phyloP scores from a whole-genome alignment of 495 filamentous ascomycete genomes.

The Penicillium samsonianum region DNA sequence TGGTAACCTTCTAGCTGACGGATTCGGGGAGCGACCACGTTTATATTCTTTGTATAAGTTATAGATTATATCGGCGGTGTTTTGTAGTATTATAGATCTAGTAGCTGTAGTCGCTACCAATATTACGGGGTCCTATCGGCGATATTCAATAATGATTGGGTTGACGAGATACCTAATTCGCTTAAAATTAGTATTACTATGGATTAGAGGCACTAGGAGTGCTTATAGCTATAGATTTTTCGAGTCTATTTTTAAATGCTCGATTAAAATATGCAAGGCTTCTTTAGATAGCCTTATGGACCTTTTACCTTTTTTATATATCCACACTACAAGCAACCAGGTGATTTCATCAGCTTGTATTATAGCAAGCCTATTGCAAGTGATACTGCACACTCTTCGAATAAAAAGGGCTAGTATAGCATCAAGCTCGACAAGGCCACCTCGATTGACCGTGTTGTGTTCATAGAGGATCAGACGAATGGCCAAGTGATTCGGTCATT shows the following conservation, averaged over 20 bases:
- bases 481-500: slow-evolving; percentile 17
- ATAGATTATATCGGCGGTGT: slow-evolving; percentile 34
- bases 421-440: slow-evolving; percentile 14
- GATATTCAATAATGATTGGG: slow-evolving; percentile 38
- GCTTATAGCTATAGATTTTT: slow-evolving; percentile 55
- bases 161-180: slow-evolving; percentile 31
- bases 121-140: slow-evolving; percentile 42
- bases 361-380: slow-evolving; percentile 7
- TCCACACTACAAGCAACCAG: slow-evolving; percentile 13
- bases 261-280: slow-evolving; percentile 66
- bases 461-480: slow-evolving; percentile 12
- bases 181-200: too few species aligned
- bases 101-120: slow-evolving; percentile 43
- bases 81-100: too few species aligned
- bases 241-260: slow-evolving; percentile 60
- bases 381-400: slow-evolving; percentile 3
- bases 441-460: slow-evolving; percentile 12
- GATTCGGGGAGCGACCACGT: slow-evolving; percentile 19
- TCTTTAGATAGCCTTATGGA: slow-evolving; percentile 67
- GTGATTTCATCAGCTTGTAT: slow-evolving; percentile 15
- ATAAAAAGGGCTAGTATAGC: slow-evolving; percentile 6
- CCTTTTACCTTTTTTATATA: too few species aligned
- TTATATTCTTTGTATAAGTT: slow-evolving; percentile 36
- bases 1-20: slow-evolving; percentile 7
- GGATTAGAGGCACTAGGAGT: slow-evolving; percentile 21